Conservation (phyloP, 371 early-diverging fungal genomes). For the Fennellomyces sp. region DNA sequence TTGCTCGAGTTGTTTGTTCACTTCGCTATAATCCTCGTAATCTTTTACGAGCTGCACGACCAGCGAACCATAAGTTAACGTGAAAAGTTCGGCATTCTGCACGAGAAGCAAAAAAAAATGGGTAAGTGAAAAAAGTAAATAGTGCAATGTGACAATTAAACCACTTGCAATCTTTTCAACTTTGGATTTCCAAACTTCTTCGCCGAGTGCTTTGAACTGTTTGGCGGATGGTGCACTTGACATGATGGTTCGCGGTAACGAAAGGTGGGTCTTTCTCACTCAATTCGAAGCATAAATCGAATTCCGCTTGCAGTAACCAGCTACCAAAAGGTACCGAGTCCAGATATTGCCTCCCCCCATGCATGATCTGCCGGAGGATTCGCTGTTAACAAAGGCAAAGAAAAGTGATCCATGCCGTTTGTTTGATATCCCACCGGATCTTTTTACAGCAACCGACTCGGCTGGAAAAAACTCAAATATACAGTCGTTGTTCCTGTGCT, state of each 20-base stretch:
- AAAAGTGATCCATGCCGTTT: too few relatives aligned
- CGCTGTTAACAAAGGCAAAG: too few relatives aligned
- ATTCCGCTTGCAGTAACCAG: too few relatives aligned
- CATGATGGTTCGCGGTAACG: slow-evolving; percentile 21
- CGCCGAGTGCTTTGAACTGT: slow-evolving; percentile 81
- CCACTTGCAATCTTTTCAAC: slow-evolving; percentile 90
- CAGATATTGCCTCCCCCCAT: too few relatives aligned
- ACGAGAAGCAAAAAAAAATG: background rate
- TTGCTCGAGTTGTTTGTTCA: slow-evolving; percentile 96
- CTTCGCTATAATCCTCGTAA: slow-evolving; percentile 89
- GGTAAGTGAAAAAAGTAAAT: background rate
- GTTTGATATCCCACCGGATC: too few relatives aligned
- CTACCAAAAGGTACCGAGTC: too few relatives aligned
- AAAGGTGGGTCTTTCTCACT: too few relatives aligned
- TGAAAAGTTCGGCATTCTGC: slow-evolving; percentile 95
- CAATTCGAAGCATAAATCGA: too few relatives aligned
- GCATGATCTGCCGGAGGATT: too few relatives aligned
- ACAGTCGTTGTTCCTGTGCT: too few relatives aligned
- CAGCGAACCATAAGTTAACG: slow-evolving; percentile 95
- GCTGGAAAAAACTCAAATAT: background rate
- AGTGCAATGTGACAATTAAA: too few relatives aligned
- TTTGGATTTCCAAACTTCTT: slow-evolving; percentile 94
- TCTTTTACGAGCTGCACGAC: slow-evolving; percentile 95
- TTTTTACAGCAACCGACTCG: background rate
- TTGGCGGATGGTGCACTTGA: slow-evolving; percentile 48